Evolutionary conservation across 2,329 filamentous ascomycete genomes (phyloP), one percentile per base, ranked within the genome.

Genomic region (Penicillium oxalicum): DNA sequence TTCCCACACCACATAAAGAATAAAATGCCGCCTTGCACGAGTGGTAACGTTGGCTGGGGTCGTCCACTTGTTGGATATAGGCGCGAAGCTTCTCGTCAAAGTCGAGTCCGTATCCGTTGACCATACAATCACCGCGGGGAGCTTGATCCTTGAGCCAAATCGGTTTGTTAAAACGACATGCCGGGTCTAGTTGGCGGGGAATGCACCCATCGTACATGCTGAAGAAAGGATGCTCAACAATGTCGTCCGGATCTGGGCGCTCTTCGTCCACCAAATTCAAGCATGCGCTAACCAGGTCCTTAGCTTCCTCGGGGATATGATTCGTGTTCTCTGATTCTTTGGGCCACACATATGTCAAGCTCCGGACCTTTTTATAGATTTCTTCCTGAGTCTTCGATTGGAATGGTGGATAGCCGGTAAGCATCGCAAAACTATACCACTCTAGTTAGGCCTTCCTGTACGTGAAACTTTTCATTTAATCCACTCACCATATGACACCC

Each of bases 331-430:
- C 68, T 4, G 66, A 62, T 42, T 72, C 70, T 45, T 72, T 72
- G 9, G 74, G 74, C 74, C 74, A 77, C 25, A 70, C 69, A 48
- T 77, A 77, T n/a, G 69, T 67, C 37, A 76, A 53, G 32, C 65
- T 73, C 46, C 70, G 67, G 4, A 76, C 72, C 55, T 75, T 77
- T 47, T 70, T 70, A 54, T 77, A 77, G 11, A 77, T 76, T 51
- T 77, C 74, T 51, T 76, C 72, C 52, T 76, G 74, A 0, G 74
- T 76, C 52, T 75, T 74, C 3, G 93, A 95, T 70, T 98, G 93
- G 68, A 98, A 98, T 0, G 93, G 93, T 1, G 93, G 91, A 61
- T 91, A 94, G 18, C 93, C 95, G 6, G 93, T 93, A 40, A 97
- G 86, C 82, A 98, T 91, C 42, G 93, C 94, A 71, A 95, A 97